phyloP scores from a whole-genome alignment of 352 stramenopile genomes.

The Phytophthora pisi region DNA sequence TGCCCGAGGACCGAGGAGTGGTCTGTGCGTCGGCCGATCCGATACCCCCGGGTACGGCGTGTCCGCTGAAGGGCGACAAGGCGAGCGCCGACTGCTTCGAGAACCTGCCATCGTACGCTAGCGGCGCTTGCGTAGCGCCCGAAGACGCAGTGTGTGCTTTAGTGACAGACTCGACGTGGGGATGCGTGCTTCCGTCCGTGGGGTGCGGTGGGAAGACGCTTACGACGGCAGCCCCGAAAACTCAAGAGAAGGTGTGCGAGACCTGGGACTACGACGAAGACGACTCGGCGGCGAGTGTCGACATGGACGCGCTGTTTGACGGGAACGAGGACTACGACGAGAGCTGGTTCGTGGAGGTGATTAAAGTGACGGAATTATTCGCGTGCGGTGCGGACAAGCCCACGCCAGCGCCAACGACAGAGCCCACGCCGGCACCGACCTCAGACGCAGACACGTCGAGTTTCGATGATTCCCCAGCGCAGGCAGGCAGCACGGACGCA shows the following conservation, averaged over 20 bases:
- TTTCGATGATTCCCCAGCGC: neutral
- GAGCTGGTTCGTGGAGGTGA: slow-evolving; percentile 39
- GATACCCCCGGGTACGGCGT: slow-evolving; percentile 31
- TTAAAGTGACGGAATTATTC: slow-evolving; percentile 30
- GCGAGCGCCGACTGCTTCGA: slow-evolving; percentile 48
- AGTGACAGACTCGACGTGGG: slow-evolving; percentile 48
- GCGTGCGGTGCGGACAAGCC: slow-evolving; percentile 22
- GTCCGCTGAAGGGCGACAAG: slow-evolving; percentile 47
- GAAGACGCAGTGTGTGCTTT: slow-evolving; percentile 55
- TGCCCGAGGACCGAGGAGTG: slow-evolving; percentile 38
- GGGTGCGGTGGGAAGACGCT: slow-evolving; percentile 18
- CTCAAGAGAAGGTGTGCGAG: slow-evolving; percentile 20
- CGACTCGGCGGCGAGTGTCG: slow-evolving; percentile 6
- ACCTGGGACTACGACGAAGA: slow-evolving; percentile 36
- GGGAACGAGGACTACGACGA: slow-evolving; percentile 30
- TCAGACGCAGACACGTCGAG: neutral
- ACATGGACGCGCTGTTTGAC: slow-evolving; percentile 23
- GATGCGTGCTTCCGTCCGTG: slow-evolving; percentile 36
- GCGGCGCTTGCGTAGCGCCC: slow-evolving; percentile 35
- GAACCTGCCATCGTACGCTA: slow-evolving; percentile 47
- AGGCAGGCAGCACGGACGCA: slow-evolving; percentile 1
- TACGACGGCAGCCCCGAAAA: slow-evolving; percentile 11
- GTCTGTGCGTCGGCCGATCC: slow-evolving; percentile 53
- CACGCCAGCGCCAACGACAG: slow-evolving; percentile 22
- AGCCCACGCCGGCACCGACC: slow-evolving; percentile 20